Conservation (phyloP, 1,139 yeast genomes). For the Eremothecium gossypii region DNA sequence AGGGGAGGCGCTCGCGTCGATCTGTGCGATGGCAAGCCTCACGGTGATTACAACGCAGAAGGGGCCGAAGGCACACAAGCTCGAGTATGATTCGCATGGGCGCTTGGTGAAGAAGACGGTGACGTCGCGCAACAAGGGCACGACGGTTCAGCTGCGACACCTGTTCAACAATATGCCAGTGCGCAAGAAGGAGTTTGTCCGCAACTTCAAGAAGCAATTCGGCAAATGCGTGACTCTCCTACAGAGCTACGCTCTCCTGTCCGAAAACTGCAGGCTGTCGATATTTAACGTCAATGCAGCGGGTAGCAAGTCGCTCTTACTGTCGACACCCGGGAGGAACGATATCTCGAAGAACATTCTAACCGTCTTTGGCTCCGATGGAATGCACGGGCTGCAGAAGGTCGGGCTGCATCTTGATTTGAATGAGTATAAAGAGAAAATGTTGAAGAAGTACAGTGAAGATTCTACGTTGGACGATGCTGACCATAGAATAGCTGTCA, state of each 20-base stretch:
- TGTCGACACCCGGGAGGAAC: slow-evolving; percentile 42
- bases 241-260: slow-evolving; percentile 61
- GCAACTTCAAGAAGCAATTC: slow-evolving; percentile 64
- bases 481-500: slow-evolving; percentile 31
- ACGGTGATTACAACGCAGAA: slow-evolving; percentile 48
- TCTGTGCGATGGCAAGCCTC: slow-evolving; percentile 52
- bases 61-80: slow-evolving; percentile 49
- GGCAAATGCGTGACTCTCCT: slow-evolving; percentile 51
- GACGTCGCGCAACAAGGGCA: slow-evolving; percentile 52
- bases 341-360: slow-evolving; percentile 47
- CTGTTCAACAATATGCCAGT: slow-evolving; percentile 66
- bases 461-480: slow-evolving; percentile 12
- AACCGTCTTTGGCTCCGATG: slow-evolving; percentile 61
- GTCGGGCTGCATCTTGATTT: slow-evolving; percentile 34
- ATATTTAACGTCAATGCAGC: slow-evolving; percentile 38
- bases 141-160: slow-evolving; percentile 42
- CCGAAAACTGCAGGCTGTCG: slow-evolving; percentile 46
- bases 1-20: slow-evolving; percentile 76
- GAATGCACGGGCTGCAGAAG: slow-evolving; percentile 47
- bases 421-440: slow-evolving; percentile 20
- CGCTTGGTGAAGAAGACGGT: slow-evolving; percentile 32
- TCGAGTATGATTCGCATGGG: slow-evolving; percentile 51
- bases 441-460: slow-evolving; percentile 13
- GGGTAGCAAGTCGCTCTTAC: slow-evolving; percentile 42
- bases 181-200: slow-evolving; percentile 58